Evolutionary conservation across 2,329 filamentous ascomycete species (phyloP), one percentile per base, ranked within the genome.

Genomic region (Penicillium sp.): DNA sequence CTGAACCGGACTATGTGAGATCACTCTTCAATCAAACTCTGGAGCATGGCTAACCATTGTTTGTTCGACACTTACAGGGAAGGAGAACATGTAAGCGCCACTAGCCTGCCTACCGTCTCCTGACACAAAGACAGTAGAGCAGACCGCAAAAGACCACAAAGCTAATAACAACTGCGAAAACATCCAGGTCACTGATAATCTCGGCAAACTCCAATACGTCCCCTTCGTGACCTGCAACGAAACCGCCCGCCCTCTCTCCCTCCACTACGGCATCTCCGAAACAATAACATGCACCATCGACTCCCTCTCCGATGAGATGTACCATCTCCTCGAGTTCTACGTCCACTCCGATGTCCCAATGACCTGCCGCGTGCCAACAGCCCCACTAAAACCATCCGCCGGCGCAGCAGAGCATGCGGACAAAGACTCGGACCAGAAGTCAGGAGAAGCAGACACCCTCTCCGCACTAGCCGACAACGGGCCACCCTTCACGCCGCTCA

Each of bases 341-440:
- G 88, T 97, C 74, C 94, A 97, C 82, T 92, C 89, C 79, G 94
- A 99, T 77, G 93, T 92, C 19, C 94, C 94, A 10, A 82, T 97
- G 50, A 87, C 91, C 54, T 99, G 94, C 77, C 93, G 94, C 52
- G 85, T 97, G 15, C 91, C 93, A 29, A 86, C 91, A 0, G 87
- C 89, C 8, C 93, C 93, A 0, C 77, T 85, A 2, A 71, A 77
- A 56, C 69, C 60, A 29, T 56, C 64, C 17, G 53, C 56, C 19
- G 58, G 50, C 40, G 41, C 57, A 17, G 50, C 53, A 17, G 54
- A 56, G 25, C 70, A 62, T 54, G 71, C 65, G 43, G 73, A 68
- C 41, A 74, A 73, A 59, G 63, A 60, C 17, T 69, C 73, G 10
- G 70, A 77, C 10, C 69, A 71, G 21, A 74, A 75, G 50, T 72